phyloP scores from a whole-genome alignment of 108 stramenopile genomes.

The Nitzschia inconspicua region DNA sequence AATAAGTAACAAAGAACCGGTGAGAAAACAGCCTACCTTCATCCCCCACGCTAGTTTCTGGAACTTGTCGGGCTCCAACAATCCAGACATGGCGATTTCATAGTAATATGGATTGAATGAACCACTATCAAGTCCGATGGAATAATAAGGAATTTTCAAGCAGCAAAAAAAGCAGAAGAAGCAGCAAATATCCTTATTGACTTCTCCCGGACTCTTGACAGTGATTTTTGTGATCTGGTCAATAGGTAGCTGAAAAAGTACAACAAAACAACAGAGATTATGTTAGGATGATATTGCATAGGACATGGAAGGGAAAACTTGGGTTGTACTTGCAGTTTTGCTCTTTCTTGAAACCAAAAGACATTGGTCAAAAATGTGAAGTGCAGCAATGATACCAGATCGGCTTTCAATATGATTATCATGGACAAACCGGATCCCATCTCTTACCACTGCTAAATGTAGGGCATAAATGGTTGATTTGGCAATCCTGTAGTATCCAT shows the following conservation, averaged over 20 bases:
- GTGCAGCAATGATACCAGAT: background rate
- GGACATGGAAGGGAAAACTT: no score
- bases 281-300: no score
- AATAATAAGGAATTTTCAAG: slow-evolving; percentile 3
- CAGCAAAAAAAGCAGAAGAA: no score
- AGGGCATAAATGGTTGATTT: background rate
- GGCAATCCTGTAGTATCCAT: background rate
- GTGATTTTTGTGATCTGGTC: background rate
- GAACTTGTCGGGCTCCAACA: background rate
- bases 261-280: no score
- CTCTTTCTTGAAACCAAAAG: background rate
- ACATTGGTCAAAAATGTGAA: background rate
- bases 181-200: background rate
- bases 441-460: slow-evolving; percentile 7
- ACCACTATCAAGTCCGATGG: background rate
- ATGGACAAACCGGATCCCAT: slow-evolving; percentile 19
- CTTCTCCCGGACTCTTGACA: background rate
- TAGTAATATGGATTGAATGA: slow-evolving; percentile 1
- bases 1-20: no score
- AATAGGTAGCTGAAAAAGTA: slow-evolving; percentile 1
- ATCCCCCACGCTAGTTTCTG: background rate
- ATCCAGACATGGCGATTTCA: background rate
- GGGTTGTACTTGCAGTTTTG: slow-evolving; percentile 1
- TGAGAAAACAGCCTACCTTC: no score
- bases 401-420: background rate